Base-by-base conservation (phyloP, 2,329 filamentous ascomycete species). In the Lecanicillium sp. region DNA sequence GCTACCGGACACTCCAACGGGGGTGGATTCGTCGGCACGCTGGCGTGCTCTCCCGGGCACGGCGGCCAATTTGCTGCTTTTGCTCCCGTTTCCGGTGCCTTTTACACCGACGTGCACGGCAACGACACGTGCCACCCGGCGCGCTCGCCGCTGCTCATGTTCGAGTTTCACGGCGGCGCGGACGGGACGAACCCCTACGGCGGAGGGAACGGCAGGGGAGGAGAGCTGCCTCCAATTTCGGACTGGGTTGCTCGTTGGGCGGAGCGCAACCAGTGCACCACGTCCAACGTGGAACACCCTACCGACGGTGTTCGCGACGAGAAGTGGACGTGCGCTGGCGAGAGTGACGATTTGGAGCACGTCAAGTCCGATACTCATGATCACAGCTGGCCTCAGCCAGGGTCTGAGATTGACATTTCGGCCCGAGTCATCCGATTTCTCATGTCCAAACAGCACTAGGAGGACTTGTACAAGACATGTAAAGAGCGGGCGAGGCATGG, bases 111-210 rank as follows among this genome's bases (percentile, higher is more conserved):
- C n/a, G 53, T 54, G 19, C 29, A 47, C 23, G 53, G 51, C 11
- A 53, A 58, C 4, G 50, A 53, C 2, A 56, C 60, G 9, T 69
- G 65, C 54, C 54, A 64, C 15, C 64, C 68, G 2, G 3, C 60
- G 63, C 38, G 60, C 58, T n/a, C 75, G 70, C 59, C 57, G 52
- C 3, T 75, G 3, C 72, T 74, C 1, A 62, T 78, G 9, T 57
- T 78, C 8, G 70, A 74, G 35, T 70, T 77, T 44, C 75, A 78
- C 55, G 74, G 74, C n/a, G 67, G 65, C 2, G 62, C 54, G 2
- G 75, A 78, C 55, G 61, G 52, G 3, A 72, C 66, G 0, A 74
- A 78, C 27, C 53, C 59, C 0, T 77, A 75, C 50, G 49, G 56
- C 2, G 74, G 74, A 1, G 69, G 66, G 2, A 23, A 50, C 3